Base-by-base conservation (phyloP, 1,139 yeast genomes). In the Maudiozyma humilis region DNA sequence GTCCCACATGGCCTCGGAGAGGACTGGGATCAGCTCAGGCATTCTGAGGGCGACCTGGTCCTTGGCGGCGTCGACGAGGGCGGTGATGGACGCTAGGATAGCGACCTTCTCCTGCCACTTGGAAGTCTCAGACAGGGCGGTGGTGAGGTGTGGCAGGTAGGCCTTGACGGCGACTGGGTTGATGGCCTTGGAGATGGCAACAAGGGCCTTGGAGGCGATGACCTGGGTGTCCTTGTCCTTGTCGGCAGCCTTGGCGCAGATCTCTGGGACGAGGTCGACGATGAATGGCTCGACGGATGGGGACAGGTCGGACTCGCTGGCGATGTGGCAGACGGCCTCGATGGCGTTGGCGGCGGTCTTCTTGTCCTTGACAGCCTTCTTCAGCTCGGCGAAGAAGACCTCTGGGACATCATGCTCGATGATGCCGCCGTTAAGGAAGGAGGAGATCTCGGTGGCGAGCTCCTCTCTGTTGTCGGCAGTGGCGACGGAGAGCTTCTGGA, bases 1-100 rank as follows among this genome's bases (percentile, higher is more conserved):
- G 72, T 91, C 98, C 98, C 98, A 91, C 97, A 91, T 91, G 63
- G 96, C 86, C 77, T 91, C 98, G 59, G 98, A 91, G 65, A 91
- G 77, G 57, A 84, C 93, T 71, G 98, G 98, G 65, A 91, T 89
- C 71, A 91, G 82, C 77, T 91, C 97, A 65, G 97, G 96, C 97
- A 91, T 89, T 79, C 97, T 87, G 67, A 91, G 79, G 61, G 98
- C 96, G 63, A 91, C 76, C 78, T 89, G 98, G 62, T 74, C 87
- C 72, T 89, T 91, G 61, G 98, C 96, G 60, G 88, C 78, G 69
- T 87, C 95, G 64, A 91, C 98, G 65, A 91, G 78, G 61, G 80
- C 79, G 56, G 95, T 72, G 63, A 91, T 72, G 59, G 95, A 82
- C 64, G 78, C 79, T 69, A 91, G 77, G 62, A 91, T 75, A 57